Base-by-base conservation (phyloP, 2,329 filamentous ascomycete genomes). In the Arthroderma uncinatum region DNA sequence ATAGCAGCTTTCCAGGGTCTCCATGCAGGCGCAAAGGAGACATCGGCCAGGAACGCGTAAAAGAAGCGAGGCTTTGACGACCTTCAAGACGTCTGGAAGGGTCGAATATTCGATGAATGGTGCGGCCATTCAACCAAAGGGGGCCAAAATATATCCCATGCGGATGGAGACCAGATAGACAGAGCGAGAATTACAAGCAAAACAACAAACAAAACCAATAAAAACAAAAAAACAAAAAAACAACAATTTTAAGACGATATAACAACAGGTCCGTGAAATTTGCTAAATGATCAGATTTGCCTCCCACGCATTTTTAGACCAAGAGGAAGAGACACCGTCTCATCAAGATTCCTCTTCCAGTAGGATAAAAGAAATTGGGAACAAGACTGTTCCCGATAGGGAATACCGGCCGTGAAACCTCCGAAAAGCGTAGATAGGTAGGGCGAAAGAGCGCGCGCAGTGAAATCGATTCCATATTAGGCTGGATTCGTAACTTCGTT, bases 241-340 rank as follows among this genome's bases (percentile, higher is more conserved):
- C 10, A 52, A 28, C 55, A 54, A 50, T 30, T 33, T 59, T 28
- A 59, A 36, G 47, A 57, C 23, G 33, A 50, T 30, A 50, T 30
- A 34, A 36, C 6, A 19, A 30, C 47, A 34, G 25, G n/a, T 50
- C 47, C 47, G n/a, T 50, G 47, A 50, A 47, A 16, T 34, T 30
- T 50, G 50, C 50, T 53, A 53, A 53, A 53, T 37, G 33, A 37
- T 37, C 50, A 53, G 33, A 39, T 53, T 37, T 53, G 50, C 50
- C 50, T 53, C 50, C 50, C 50, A 53, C 30, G 36, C 33, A 14
- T 39, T 37, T 53, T 53, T 37, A 37, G 50, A 37, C 50, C 39
- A 54, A 57, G 47, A 57, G 50, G 16, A 53, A 53, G 33, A 53
- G 50, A 53, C 50, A 39, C 50, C 21, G 47, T 50, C 47, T 50